These are phyloP conservation scores for Phytophthora chlamydospora DNA, from an alignment of 352 stramenopile species.

Conservation along the genomic window DNA sequence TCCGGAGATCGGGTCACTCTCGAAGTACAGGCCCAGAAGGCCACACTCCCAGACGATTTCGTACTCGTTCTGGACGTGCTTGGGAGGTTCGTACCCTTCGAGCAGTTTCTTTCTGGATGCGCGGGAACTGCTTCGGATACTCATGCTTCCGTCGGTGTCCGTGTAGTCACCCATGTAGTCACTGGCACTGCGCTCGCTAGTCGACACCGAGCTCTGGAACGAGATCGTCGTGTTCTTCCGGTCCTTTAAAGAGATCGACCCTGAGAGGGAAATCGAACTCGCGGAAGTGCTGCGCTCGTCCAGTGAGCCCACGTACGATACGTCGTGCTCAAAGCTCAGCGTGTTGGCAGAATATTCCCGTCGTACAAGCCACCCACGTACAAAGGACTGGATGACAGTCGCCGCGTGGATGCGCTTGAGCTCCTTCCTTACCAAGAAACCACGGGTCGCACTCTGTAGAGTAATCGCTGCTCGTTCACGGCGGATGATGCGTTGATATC, in stretches of 20 bases:
- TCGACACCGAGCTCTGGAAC: slow-evolving; percentile 55
- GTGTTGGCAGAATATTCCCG: slow-evolving; percentile 81
- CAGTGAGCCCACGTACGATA: slow-evolving; percentile 76
- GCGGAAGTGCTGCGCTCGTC: slow-evolving; percentile 54
- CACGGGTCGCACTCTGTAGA: slow-evolving; percentile 59
- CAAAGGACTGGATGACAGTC: slow-evolving; percentile 78
- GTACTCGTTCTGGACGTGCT: slow-evolving; percentile 80
- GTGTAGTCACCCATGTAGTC: slow-evolving; percentile 49
- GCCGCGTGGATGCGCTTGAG: slow-evolving; percentile 52
- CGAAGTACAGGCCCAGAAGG: slow-evolving; percentile 84
- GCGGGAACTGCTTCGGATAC: slow-evolving; percentile 51
- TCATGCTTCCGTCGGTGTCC: slow-evolving; percentile 53
- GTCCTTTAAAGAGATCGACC: slow-evolving; percentile 55
- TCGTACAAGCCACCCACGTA: slow-evolving; percentile 82
- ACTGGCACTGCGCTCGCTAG: slow-evolving; percentile 60
- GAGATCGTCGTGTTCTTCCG: slow-evolving; percentile 61
- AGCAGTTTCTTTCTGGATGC: slow-evolving; percentile 67
- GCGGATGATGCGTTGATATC: slow-evolving; percentile 47
- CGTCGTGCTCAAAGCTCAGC: slow-evolving; percentile 77
- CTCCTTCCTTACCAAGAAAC: slow-evolving; percentile 47
- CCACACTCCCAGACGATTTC: slow-evolving; percentile 90
- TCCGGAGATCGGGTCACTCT: slow-evolving; percentile 77
- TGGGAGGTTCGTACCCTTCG: slow-evolving; percentile 65
- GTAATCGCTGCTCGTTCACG: slow-evolving; percentile 51
- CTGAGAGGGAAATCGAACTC: slow-evolving; percentile 53